These are phyloP conservation scores for Penicillium maclennaniae DNA, from an alignment of 495 filamentous ascomycete species.

Conservation along the genomic window DNA sequence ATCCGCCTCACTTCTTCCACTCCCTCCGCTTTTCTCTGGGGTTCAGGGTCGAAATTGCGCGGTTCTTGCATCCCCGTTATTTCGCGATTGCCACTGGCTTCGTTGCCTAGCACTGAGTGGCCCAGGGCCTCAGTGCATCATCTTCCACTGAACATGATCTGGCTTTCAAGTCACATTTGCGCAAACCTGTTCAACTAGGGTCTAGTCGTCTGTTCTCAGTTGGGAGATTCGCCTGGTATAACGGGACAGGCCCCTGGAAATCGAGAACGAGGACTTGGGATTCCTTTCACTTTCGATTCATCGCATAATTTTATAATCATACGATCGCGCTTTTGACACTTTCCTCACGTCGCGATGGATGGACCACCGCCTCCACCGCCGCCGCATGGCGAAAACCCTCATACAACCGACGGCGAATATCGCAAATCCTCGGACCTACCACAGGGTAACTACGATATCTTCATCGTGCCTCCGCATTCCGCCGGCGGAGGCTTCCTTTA, in stretches of 20 bases:
- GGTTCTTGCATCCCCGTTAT: background rate
- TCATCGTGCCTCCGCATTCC: conserved; percentile 92
- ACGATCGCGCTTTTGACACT: background rate
- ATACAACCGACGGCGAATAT: conserved; percentile 48
- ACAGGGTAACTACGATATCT: conserved; percentile 89
- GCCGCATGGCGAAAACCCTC: conserved; percentile 65
- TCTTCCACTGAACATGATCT: conserved; percentile 38
- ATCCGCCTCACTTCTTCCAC: conserved; percentile 8
- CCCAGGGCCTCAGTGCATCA: conserved; percentile 37
- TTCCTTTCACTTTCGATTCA: background rate
- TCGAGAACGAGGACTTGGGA: background rate
- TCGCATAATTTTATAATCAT: background rate
- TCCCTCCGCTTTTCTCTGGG: background rate
- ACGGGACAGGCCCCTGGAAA: background rate
- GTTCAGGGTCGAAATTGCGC: background rate
- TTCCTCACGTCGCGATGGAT: conserved; percentile 26
- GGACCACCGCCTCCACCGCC: conserved; percentile 59
- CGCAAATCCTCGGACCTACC: conserved; percentile 60
- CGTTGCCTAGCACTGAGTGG: conserved; percentile 34
- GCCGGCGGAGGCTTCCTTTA: conserved; percentile 90
- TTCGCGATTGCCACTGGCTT: background rate
- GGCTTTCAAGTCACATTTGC: conserved; percentile 18
- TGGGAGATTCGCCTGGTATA: background rate
- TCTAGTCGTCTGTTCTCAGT: background rate
- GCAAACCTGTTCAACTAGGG: conserved; percentile 19